Base-by-base conservation (phyloP, 306 rosid species). In the Inga laurina region DNA sequence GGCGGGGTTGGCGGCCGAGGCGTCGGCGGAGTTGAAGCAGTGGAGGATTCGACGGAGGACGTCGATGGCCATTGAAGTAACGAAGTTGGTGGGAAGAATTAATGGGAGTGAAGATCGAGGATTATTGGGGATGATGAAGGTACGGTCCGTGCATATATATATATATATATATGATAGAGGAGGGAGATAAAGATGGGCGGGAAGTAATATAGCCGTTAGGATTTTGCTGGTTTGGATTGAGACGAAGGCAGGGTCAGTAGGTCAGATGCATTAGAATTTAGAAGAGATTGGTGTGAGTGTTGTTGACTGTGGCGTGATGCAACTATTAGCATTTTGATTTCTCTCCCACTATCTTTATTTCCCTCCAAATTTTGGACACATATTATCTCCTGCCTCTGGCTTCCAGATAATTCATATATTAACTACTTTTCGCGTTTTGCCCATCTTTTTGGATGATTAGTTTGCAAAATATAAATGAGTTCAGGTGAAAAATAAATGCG, bases 41-140 rank as follows among this genome's bases (percentile, higher is more conserved):
- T 90, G 87, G 87, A 95, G 80, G 86, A 89, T 86, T 71, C 98
- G 95, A 87, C 98, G 98, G 87, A 95, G 94, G 70, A 90, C 59
- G 90, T 91, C 91, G 92, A 87, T 89, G 87, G 92, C 72, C 97
- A 92, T 92, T 64, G 51, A 41, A 69, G 75, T 1, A 70, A 11
- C 0, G 37, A 24, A 59, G 2, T 62, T 10, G 68, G 68, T 62
- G 34, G 46, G 15, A 37, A 56, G 65, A 39, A 39, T 39, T 5
- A 39, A 39, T 39, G 43, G 18, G 54, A 11, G 19, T 51, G 62
- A 46, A 37, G 18, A 30, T 3, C 6, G 66, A 44, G 72, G 61
- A 59, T n/a, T 57, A 57, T n/a, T 62, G 24, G 62, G 27, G 27
- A 56, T 2, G 18, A 46, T 51, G 76, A 21, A 66, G 22, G 70